phyloP scores from a whole-genome alignment of 257 asterid genomes.

The Solanum bulbocastanum region DNA sequence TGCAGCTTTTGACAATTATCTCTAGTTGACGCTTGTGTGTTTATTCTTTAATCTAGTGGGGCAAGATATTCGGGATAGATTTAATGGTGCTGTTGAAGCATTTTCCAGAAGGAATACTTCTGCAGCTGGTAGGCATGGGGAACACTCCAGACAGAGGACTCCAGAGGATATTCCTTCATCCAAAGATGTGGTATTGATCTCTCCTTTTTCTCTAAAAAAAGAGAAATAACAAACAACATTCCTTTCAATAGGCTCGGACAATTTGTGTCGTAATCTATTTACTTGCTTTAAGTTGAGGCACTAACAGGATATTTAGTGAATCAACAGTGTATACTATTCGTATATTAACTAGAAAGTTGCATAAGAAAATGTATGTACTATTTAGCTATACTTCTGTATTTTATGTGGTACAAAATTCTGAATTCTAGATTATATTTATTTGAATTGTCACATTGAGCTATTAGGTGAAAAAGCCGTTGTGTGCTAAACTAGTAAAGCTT shows the following conservation, averaged over 20 bases:
- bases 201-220: background rate
- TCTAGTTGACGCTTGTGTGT: background rate
- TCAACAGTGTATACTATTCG: background rate
- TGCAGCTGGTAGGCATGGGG: conserved; percentile 11
- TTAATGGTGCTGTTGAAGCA: conserved; percentile 22
- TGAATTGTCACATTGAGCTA: background rate
- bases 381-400: background rate
- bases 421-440: background rate
- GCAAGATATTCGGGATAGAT: conserved; percentile 15
- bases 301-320: background rate
- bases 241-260: background rate
- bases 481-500: background rate
- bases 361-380: background rate
- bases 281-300: background rate
- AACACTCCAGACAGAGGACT: conserved; percentile 17
- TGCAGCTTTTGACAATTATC: background rate
- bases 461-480: background rate
- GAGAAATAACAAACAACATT: background rate
- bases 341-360: background rate
- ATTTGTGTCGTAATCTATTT: background rate
- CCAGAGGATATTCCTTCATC: conserved; percentile 22
- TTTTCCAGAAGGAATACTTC: conserved; percentile 15
- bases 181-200: conserved; percentile 16
- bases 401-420: background rate
- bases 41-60: conserved; percentile 3